These are phyloP conservation scores for Volutella citrinella DNA, from an alignment of 2,329 filamentous ascomycete species.

Conservation along the genomic window DNA sequence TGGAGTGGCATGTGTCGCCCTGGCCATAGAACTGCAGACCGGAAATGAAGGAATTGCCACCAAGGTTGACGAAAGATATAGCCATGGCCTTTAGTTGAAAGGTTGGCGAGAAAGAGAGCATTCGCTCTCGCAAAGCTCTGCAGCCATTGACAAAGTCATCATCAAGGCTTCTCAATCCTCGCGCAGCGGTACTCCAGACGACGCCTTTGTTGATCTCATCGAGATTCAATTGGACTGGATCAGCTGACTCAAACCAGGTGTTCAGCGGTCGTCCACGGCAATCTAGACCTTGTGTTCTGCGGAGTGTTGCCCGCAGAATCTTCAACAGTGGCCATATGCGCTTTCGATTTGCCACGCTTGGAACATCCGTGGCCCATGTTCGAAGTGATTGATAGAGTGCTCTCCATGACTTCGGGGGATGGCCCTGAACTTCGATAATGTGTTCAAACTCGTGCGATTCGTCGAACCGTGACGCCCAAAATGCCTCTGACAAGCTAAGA, in stretches of 20 bases:
- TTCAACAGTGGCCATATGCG: slow-evolving; percentile 7
- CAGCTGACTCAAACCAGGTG: slow-evolving; percentile 11
- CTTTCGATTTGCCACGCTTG: slow-evolving; percentile 10
- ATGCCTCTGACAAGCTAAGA: slow-evolving; percentile 7
- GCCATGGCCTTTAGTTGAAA: slow-evolving; percentile 3
- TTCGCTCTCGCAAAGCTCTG: slow-evolving; percentile 4
- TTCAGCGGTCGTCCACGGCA: slow-evolving; percentile 1
- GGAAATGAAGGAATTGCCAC: slow-evolving; percentile 7
- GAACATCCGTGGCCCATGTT: not conserved
- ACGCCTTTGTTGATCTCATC: not conserved
- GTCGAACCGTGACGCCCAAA: slow-evolving; percentile 15
- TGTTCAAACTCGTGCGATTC: slow-evolving; percentile 8
- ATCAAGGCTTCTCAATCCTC: not conserved
- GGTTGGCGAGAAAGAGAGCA: not conserved
- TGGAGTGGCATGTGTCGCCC: not conserved
- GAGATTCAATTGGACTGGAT: not conserved
- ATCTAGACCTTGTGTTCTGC: no score
- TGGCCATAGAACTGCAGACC: slow-evolving; percentile 7
- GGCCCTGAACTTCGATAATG: slow-evolving; percentile 4
- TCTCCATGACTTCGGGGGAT: slow-evolving; percentile 10
- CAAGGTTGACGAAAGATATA: slow-evolving; percentile 7
- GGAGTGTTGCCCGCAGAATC: not conserved
- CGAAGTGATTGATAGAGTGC: slow-evolving; percentile 5
- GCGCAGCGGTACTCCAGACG: slow-evolving; percentile 6
- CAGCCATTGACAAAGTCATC: slow-evolving; percentile 3